Evolutionary conservation across 257 asterid genomes (phyloP), one percentile per base, ranked within the genome.

Genomic region (Vinca minor): DNA sequence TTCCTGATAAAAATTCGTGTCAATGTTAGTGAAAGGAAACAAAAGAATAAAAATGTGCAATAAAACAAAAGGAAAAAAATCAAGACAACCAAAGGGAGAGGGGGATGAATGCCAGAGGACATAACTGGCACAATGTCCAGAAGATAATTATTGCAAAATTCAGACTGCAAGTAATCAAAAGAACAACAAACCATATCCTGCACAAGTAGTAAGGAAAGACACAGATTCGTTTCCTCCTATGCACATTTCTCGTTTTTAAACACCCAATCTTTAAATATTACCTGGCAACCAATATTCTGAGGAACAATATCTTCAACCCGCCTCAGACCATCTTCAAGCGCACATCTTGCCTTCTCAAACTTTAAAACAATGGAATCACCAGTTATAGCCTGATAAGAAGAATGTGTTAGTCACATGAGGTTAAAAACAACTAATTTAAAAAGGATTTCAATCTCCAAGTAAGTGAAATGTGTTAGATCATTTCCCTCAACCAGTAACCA

Each of bases 251-350:
- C n/a, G n/a, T n/a, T 28, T 52, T 35, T 23, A 64, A 70, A 65
- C 62, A 10, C 65, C 46, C 70, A 59, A 66, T 15, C n/a, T 21
- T 31, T 29, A 41, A 39, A 12, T 34, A 20, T 62, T 74, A 94
- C 99, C 99, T 87, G 99, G 73, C 76, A 75, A 71, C 96, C 91
- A 70, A 90, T 94, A 74, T 85, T 62, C 77, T 84, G 93, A 34
- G 95, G 89, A 67, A 93, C 99, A 71, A 93, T 86, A 74, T 90
- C 96, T 81, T 90, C 96, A 65, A 94, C 99, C 39, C 95, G 89
- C 69, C 70, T 82, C 69, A 94, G 81, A 76, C 97, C 79, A 78
- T 87, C 96, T 77, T 79, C 87, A 61, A 94, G 84, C 54, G 99
- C 92, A 78, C 85, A 77, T 79, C 95, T 85, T 69, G 99, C 95